Evolutionary conservation across 2,329 filamentous ascomycete genomes (phyloP), one percentile per base, ranked within the genome.

Genomic region (Nemania abortiva): DNA sequence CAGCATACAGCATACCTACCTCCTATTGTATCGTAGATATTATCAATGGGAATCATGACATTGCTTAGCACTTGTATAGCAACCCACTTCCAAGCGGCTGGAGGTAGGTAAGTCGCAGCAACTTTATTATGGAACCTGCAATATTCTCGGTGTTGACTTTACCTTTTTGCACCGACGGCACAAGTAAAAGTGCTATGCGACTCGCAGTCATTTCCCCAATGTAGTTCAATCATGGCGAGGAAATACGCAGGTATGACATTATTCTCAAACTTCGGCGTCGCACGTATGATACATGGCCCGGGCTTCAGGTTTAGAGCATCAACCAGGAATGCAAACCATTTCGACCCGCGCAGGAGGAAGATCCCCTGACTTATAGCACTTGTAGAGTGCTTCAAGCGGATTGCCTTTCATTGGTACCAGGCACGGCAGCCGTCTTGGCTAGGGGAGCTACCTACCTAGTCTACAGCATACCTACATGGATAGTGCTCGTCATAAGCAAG

Each of bases 241-340:
- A n/a, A n/a, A 47, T 13, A 4, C 5, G 52, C 22, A 54, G 24
- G 55, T 54, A 60, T 39, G 45, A 53, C 58, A 66, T 34, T 29
- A 47, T 61, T 62, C 65, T 66, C 65, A 67, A 67, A 67, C 65
- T 22, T 58, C 22, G 24, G 45, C 58, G 58, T 57, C 45, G 58
- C 58, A 63, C 58, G 31, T 52, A 37, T 66, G 58, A 58, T 61
- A 37, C 64, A 66, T 57, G 27, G 56, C 34, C 56, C 37, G 47
- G 22, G 49, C 49, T 60, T 39, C 63, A 39, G 39, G 55, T 60
- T 60, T 29, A 47, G 45, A 50, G 4, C 49, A 29, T 29, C 20
- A 27, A 52, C 49, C 22, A 52, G 49, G 22, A 27, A 52, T 52
- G 49, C 22, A 27, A 52, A 29, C 11, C 49, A 27, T 20, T 52